A percentile compares a stretch with the other conserved stretches of the same genome.
These are phyloP conservation scores for Cyclotella cryptica DNA, from an alignment of 108 stramenopile species.

Conservation along the genomic window DNA sequence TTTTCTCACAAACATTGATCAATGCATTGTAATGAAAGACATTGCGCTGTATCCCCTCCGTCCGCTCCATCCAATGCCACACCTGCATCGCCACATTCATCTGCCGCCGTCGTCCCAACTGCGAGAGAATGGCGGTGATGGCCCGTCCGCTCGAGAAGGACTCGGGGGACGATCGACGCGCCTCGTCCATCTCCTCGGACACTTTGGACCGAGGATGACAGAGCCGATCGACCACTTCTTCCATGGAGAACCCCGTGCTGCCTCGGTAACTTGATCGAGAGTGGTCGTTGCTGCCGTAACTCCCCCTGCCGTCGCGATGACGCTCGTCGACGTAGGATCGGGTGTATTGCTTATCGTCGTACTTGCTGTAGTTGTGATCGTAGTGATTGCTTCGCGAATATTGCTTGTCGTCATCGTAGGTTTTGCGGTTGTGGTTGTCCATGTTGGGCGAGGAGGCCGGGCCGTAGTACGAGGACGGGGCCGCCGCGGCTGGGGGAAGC, in stretches of 20 bases:
- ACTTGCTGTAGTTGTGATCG: constrained; percentile 41
- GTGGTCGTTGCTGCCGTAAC: constrained; percentile 21
- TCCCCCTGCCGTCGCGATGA: background rate
- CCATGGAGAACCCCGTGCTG: constrained; percentile 52
- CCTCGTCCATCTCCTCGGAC: constrained; percentile 64
- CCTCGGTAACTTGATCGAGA: background rate
- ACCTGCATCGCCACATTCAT: constrained; percentile 67
- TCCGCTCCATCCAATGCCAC: constrained; percentile 78
- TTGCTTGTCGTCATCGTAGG: constrained; percentile 19
- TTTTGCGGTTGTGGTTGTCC: constrained; percentile 20
- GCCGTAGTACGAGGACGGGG: background rate
- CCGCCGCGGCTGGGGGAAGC: background rate
- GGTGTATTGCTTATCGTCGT: constrained; percentile 51
- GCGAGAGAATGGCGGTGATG: constrained; percentile 78
- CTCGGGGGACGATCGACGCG: constrained; percentile 54
- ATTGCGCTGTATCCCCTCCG: constrained; percentile 62
- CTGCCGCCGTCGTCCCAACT: constrained; percentile 71
- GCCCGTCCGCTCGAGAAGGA: constrained; percentile 77
- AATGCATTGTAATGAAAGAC: constrained; percentile 86
- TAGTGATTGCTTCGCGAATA: constrained; percentile 10
- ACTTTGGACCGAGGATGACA: constrained; percentile 61
- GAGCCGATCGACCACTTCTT: constrained; percentile 69
- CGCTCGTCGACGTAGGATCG: constrained; percentile 20
- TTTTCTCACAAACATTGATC: constrained; percentile 85
- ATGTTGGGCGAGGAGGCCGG: background rate